Evolutionary conservation across 2,329 filamentous ascomycete genomes (phyloP).

Genomic region (Diaporthe sp.): DNA sequence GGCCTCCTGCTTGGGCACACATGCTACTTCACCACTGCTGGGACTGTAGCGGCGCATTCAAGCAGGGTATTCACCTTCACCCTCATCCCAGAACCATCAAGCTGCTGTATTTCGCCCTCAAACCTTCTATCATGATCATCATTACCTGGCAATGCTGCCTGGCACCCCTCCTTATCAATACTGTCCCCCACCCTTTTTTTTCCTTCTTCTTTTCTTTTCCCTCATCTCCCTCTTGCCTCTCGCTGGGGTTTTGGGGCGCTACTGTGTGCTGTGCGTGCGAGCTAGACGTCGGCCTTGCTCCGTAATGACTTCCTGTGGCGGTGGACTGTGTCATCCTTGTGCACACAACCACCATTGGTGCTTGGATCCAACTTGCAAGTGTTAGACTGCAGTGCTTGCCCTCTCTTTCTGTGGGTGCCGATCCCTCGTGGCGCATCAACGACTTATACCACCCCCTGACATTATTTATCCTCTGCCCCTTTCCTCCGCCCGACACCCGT

Average conservation of each 20-base stretch:
- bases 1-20: too few species aligned
- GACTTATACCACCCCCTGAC: constrained; percentile 18
- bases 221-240: not conserved
- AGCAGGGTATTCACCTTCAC: too few species aligned
- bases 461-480: constrained; percentile 5
- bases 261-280: not conserved
- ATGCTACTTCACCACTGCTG: not conserved
- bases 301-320: not conserved
- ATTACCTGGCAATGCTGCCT: not conserved
- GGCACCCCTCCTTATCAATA: not conserved
- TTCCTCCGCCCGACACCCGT: not conserved
- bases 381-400: not conserved
- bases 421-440: constrained; percentile 7
- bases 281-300: constrained; percentile 5
- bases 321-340: constrained; percentile 1
- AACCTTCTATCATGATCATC: not conserved
- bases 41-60: not conserved
- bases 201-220: too few species aligned
- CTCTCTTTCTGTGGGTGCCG: not conserved
- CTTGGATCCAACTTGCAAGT: not conserved
- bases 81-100: too few species aligned
- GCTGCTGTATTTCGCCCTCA: not conserved
- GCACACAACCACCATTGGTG: not conserved
- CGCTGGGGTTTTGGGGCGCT: not conserved
- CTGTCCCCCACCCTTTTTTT: too few species aligned